These are phyloP conservation scores for Ceratobasidium sp. DNA, from an alignment of 1,284 basidiomycete genomes.

Conservation along the genomic window DNA sequence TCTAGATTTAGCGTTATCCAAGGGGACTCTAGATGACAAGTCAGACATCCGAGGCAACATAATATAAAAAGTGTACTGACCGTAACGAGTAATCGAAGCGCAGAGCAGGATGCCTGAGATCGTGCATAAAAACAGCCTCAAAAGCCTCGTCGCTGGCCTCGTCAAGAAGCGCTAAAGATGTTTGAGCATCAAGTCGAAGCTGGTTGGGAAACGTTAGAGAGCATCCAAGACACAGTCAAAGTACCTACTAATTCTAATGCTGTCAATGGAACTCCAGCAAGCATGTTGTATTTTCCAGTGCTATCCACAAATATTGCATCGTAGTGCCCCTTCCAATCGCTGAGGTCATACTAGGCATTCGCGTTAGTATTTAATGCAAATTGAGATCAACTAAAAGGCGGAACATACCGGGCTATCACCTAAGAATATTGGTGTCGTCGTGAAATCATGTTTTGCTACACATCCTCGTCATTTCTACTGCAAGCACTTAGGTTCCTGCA, in stretches of 20 bases:
- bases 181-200: slow-evolving; percentile 80
- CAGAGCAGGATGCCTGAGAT: slow-evolving; percentile 67
- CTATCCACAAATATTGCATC: slow-evolving; percentile 75
- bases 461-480: neutral
- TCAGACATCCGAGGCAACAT: neutral
- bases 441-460: slow-evolving; percentile 77
- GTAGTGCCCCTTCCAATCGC: slow-evolving; percentile 63
- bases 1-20: slow-evolving; percentile 63
- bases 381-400: slow-evolving; percentile 56
- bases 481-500: neutral
- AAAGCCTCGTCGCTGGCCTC: slow-evolving; percentile 70
- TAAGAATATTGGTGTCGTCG: slow-evolving; percentile 70
- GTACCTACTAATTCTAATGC: slow-evolving; percentile 55
- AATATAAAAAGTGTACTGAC: slow-evolving; percentile 55
- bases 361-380: slow-evolving; percentile 18
- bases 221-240: neutral
- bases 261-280: slow-evolving; percentile 76
- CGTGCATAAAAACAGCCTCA: slow-evolving; percentile 76
- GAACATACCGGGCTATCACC: slow-evolving; percentile 57
- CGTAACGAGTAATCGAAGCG: slow-evolving; percentile 74
- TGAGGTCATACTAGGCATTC: slow-evolving; percentile 60
- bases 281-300: slow-evolving; percentile 80
- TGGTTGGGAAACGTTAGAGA: slow-evolving; percentile 52
- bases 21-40: slow-evolving; percentile 64
- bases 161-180: slow-evolving; percentile 73